Conservation (phyloP, 495 filamentous ascomycete species). For the Lentithecium fluviatile region DNA sequence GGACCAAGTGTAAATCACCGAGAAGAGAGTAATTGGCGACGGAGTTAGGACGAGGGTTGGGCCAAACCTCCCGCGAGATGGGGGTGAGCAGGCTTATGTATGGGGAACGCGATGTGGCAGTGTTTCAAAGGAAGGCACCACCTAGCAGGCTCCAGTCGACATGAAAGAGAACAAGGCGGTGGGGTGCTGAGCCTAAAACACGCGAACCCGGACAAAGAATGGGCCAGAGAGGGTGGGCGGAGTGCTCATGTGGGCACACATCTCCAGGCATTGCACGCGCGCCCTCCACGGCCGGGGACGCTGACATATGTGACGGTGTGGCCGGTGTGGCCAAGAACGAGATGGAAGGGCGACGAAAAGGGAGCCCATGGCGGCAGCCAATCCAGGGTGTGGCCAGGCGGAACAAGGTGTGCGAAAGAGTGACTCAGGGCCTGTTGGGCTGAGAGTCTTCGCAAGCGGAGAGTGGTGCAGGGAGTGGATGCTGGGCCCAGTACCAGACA, state of each 20-base stretch:
- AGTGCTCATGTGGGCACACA: slow-evolving; percentile 9
- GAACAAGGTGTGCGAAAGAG: slow-evolving; percentile 6
- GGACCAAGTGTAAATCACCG: slow-evolving; percentile 19
- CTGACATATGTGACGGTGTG: no score
- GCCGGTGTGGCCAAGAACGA: slow-evolving; percentile 27
- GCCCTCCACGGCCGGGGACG: slow-evolving; percentile 27
- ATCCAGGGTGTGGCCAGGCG: slow-evolving; percentile 1
- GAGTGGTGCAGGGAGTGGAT: no score
- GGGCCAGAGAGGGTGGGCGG: slow-evolving; percentile 10
- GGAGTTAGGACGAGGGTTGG: slow-evolving; percentile 23
- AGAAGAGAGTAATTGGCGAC: slow-evolving; percentile 15
- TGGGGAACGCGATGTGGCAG: slow-evolving; percentile 20
- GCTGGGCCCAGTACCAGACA: no score
- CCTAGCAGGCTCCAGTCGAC: slow-evolving; percentile 25
- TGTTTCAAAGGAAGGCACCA: slow-evolving; percentile 35
- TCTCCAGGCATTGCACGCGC: slow-evolving; percentile 32
- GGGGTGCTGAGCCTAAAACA: slow-evolving; percentile 26
- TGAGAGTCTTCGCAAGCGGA: slow-evolving; percentile 4
- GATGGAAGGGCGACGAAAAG: slow-evolving; percentile 31
- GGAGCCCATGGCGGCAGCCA: slow-evolving; percentile 13
- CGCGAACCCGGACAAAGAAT: slow-evolving; percentile 33
- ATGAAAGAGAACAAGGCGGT: slow-evolving; percentile 33
- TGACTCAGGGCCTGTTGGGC: slow-evolving; percentile 29
- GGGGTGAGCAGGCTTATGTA: slow-evolving; percentile 31
- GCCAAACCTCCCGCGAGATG: slow-evolving; percentile 25